Base-by-base conservation (phyloP, 768 basidiomycete genomes). In the Russula foetens region DNA sequence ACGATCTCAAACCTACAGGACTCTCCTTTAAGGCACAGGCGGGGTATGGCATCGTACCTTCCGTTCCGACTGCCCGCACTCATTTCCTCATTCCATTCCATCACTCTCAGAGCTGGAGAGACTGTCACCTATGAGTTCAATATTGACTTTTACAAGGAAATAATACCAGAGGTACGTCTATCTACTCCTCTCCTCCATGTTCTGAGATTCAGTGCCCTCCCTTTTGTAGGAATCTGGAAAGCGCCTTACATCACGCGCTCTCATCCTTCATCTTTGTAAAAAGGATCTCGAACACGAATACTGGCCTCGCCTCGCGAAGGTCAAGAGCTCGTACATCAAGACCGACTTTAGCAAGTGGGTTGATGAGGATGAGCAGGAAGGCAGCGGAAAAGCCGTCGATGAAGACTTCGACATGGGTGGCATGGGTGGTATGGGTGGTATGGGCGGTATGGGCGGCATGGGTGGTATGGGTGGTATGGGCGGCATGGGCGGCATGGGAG, bases 281-380 rank as follows among this genome's bases (percentile, higher is more conserved):
- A 92, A 92, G 72, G 84, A 85, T 58, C 68, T 71, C 31, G 74
- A 85, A 69, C 71, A 75, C 15, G 96, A 93, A 67, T 98, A 81
- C 74, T 98, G 96, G 96, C 90, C 92, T 26, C 83, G 95, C 59
- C 77, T 98, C 53, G 93, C 90, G 49, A 93, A 96, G 73, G 69
- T 82, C 62, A 90, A 82, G 74, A 84, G 79, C 53, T 77, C 84
- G 59, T 95, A 83, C 75, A 76, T 98, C 73, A 98, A 97, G 81
- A 97, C 93, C 47, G 92, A 98, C 73, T 98, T 98, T 72, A 78
- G 78, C 66, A 96, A 90, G 76, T 98, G 94, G 94, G 88, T 89
- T 44, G 95, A 98, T 69, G 95, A 98, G 76, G 96, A 98, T 70
- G 95, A 98, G 71, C 96, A 98, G 75, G 88, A 90, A 43, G 88